Conservation (phyloP, 768 basidiomycete species). For the Lentinula sp. region DNA sequence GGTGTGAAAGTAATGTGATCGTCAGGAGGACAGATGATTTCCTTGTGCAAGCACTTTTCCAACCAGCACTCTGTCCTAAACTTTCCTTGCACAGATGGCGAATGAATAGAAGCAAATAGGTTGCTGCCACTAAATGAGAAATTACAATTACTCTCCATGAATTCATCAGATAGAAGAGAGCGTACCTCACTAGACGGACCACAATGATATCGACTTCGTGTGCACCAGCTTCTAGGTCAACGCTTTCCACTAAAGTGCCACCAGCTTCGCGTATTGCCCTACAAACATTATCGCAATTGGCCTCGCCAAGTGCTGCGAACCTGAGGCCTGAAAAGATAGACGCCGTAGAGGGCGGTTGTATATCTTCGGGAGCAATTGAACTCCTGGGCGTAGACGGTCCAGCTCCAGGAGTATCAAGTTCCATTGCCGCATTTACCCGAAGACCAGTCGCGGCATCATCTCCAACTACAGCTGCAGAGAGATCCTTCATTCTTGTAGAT, state of each 20-base stretch:
- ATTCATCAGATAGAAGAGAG: background rate
- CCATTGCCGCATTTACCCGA: background rate
- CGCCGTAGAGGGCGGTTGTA: background rate
- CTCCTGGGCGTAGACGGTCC: background rate
- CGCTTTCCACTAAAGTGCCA: constrained; percentile 35
- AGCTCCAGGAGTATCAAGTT: constrained; percentile 1
- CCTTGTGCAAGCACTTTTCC: constrained; percentile 76
- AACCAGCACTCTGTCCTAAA: constrained; percentile 94
- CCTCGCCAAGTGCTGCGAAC: constrained; percentile 65
- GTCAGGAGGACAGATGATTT: constrained; percentile 58
- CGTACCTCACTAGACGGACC: constrained; percentile 70
- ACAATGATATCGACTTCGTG: constrained; percentile 58
- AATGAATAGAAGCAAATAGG: background rate
- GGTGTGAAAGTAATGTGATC: constrained; percentile 72
- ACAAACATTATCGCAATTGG: constrained; percentile 49
- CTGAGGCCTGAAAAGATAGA: constrained; percentile 48
- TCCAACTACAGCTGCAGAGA: background rate
- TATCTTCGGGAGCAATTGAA: background rate
- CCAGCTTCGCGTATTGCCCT: constrained; percentile 56
- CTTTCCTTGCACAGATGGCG: constrained; percentile 41
- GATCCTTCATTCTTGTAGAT: background rate
- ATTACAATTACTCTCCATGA: background rate
- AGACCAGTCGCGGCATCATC: background rate
- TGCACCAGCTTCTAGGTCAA: constrained; percentile 26
- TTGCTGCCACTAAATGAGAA: constrained; percentile 55